phyloP scores from a whole-genome alignment of 768 basidiomycete genomes.

The Leucocoprinus birnbaumii region DNA sequence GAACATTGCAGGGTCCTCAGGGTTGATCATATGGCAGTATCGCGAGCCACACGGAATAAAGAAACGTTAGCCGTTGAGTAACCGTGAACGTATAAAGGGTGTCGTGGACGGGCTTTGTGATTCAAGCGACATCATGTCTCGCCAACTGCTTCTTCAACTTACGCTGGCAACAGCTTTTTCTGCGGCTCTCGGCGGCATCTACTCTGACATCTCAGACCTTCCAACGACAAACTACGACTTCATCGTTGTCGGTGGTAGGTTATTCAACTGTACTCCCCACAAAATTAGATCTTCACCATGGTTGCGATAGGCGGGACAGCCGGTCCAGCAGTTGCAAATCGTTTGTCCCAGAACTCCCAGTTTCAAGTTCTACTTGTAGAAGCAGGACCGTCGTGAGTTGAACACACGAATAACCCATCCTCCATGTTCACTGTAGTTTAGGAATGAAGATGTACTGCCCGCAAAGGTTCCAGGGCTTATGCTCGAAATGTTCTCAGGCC shows the following conservation, averaged over 20 bases:
- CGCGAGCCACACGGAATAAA: background rate
- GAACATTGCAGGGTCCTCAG: too few species aligned
- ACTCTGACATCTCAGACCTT: background rate
- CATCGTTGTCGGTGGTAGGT: constrained; percentile 22
- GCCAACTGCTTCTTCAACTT: background rate
- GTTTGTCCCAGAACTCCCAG: constrained; percentile 46
- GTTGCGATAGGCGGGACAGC: constrained; percentile 44
- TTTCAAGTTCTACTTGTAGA: constrained; percentile 50
- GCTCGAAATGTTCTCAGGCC: constrained; percentile 12
- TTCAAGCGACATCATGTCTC: background rate
- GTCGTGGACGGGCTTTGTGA: too few species aligned
- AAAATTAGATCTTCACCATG: too few species aligned
- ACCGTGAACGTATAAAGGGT: background rate
- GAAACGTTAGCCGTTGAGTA: background rate
- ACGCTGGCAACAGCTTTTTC: background rate
- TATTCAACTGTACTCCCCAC: constrained; percentile 13
- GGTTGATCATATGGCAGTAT: too few species aligned
- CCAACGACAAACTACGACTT: constrained; percentile 12
- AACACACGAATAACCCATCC: background rate
- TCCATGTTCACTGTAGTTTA: background rate
- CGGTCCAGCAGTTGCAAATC: constrained; percentile 52
- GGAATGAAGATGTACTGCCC: constrained; percentile 12
- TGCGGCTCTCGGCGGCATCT: background rate
- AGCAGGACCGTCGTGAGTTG: constrained; percentile 49
- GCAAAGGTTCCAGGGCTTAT: constrained; percentile 10